Conservation (phyloP, 177 flowering plant species). For the Vitis hybrid region DNA sequence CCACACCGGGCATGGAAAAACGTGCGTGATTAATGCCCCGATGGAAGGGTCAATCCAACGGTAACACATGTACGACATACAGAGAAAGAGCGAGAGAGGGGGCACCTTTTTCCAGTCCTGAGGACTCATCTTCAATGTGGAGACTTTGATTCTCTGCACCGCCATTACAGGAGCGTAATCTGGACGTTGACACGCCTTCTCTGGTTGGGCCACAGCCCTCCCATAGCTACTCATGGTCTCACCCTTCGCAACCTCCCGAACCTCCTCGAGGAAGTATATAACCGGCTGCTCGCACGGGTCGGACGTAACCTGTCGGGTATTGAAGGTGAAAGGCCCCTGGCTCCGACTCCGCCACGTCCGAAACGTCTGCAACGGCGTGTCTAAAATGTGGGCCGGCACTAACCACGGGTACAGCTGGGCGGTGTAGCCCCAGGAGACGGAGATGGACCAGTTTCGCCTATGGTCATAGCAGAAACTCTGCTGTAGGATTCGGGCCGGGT, state of each 20-base stretch:
- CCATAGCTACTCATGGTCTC: conserved; percentile 37
- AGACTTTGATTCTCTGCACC: conserved; percentile 33
- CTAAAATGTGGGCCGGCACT: conserved; percentile 27
- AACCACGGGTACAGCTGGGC: conserved; percentile 44
- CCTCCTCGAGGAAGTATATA: conserved; percentile 36
- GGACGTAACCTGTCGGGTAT: conserved; percentile 34
- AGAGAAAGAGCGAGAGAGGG: conserved; percentile 2
- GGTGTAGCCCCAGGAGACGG: conserved; percentile 63
- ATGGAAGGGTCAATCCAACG: no score
- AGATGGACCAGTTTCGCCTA: conserved; percentile 40
- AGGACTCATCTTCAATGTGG: conserved; percentile 42
- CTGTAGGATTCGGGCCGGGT: conserved; percentile 48
- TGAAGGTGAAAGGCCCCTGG: conserved; percentile 51
- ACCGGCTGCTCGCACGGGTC: conserved; percentile 44
- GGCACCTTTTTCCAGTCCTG: conserved; percentile 45
- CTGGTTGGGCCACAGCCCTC: conserved; percentile 10
- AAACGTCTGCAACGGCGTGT: conserved; percentile 46
- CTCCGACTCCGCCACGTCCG: conserved; percentile 47
- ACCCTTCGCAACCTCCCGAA: conserved; percentile 20
- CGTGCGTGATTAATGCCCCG: no score
- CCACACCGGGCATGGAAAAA: no score
- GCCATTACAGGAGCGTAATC: conserved; percentile 18
- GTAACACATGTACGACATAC: no score
- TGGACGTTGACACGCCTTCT: conserved; percentile 22
- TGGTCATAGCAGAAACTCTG: conserved; percentile 45